Evolutionary conservation across 768 basidiomycete genomes (phyloP).

Genomic region (Amanita exitialis): DNA sequence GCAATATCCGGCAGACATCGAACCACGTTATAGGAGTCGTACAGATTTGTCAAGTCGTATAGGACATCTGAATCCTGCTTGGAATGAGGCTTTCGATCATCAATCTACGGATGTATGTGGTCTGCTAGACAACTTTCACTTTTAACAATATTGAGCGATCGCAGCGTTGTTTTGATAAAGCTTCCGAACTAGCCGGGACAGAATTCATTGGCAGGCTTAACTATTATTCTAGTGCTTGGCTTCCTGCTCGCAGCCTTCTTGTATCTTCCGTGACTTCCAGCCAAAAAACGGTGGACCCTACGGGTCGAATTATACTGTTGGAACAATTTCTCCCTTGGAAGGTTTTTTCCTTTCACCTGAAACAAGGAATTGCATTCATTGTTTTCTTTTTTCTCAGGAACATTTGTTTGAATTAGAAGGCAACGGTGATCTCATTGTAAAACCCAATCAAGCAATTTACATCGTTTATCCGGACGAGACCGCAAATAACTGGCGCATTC

Average conservation of each 20-base stretch:
- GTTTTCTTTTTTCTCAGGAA: conserved; percentile 28
- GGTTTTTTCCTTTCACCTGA: conserved; percentile 26
- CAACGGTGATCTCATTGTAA: conserved; percentile 24
- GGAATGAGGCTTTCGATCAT: conserved; percentile 78
- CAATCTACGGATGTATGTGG: conserved; percentile 59
- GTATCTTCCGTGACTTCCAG: conserved; percentile 41
- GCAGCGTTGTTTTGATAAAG: conserved; percentile 66
- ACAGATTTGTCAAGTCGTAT: conserved; percentile 87
- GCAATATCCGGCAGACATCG: conserved; percentile 59
- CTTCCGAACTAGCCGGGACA: conserved; percentile 72
- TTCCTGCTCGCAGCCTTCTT: conserved; percentile 83
- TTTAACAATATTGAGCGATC: conserved; percentile 1
- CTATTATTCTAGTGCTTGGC: conserved; percentile 84
- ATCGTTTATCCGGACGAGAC: conserved; percentile 85
- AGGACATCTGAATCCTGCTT: conserved; percentile 76
- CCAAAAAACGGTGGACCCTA: conserved; percentile 51
- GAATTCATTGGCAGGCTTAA: conserved; percentile 77
- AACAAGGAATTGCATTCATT: not conserved
- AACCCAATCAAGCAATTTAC: conserved; percentile 58
- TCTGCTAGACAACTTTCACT: not conserved
- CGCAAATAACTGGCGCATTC: conserved; percentile 75
- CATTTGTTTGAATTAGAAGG: conserved; percentile 88
- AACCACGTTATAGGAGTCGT: conserved; percentile 61
- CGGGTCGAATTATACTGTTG: conserved; percentile 73
- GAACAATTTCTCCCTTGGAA: conserved; percentile 84